Evolutionary conservation across 2,329 filamentous ascomycete species (phyloP), one percentile per base, ranked within the genome.

Genomic region (Pyrenophora seminiperda): DNA sequence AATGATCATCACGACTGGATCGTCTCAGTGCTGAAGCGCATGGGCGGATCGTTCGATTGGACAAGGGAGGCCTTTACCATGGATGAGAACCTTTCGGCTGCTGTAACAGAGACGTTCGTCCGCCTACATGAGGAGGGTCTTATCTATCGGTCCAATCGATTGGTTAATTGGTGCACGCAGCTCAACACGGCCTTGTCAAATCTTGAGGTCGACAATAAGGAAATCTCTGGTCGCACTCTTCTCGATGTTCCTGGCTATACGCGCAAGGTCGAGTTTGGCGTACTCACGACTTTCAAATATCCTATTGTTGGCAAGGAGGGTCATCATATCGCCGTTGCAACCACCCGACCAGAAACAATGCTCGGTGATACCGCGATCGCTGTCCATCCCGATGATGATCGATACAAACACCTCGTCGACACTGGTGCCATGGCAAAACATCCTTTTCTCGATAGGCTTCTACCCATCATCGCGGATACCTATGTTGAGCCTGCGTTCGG

Each of bases 201-300:
- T 67, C 81, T 97, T 29, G 93, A 97, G 75, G 92, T 97, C 17
- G 84, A 87, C 63, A 96, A 92, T 77, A 94, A 92, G 78, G 92
- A 97, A 61, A 79, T 97, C 39, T 77, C 85, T 30, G 92, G 92
- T 14, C 85, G 91, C 40, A 97, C 91, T 1, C 80, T 96, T 46
- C 80, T 97, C 3, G 88, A 91, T 59, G 92, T 97, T 7, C 93
- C 93, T 17, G 92, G 91, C 3, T 97, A 97, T 70, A 89, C 95
- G 41, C 90, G 89, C 77, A 96, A 97, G 83, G 88, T 97, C 57
- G 93, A 97, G 75, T 97, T 97, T 62, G 93, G 93, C 76, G 87
- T 95, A 36, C 70, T 87, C 56, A 88, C 92, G 45, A 87, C 96
- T 78, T 96, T 97, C 85, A 89, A 91, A 74, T 95, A 97, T 73